Conservation (phyloP, 2,329 filamentous ascomycete species). For the Arthrobotrys megalospora region DNA sequence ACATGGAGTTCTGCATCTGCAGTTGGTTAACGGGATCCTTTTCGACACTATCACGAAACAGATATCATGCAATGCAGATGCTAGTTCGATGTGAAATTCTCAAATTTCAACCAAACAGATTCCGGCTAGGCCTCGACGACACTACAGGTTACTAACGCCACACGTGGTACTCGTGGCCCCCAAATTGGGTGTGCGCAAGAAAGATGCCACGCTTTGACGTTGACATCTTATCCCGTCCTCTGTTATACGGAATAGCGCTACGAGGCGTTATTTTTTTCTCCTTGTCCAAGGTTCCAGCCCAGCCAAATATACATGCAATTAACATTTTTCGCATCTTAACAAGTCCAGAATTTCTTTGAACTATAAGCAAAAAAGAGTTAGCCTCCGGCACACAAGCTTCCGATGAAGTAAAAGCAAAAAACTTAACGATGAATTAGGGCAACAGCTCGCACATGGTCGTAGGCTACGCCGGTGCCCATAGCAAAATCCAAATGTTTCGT, state of each 20-base stretch:
- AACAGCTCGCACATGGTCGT: not conserved
- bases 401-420: slow-evolving; percentile 20
- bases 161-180: slow-evolving; percentile 10
- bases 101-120: slow-evolving; percentile 15
- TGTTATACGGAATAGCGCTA: slow-evolving; percentile 23
- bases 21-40: not conserved
- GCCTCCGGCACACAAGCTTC: slow-evolving; percentile 18
- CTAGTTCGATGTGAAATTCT: slow-evolving; percentile 5
- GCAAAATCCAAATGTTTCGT: slow-evolving; percentile 12
- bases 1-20: not conserved
- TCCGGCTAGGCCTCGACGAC: not conserved
- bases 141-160: slow-evolving; percentile 3
- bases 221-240: slow-evolving; percentile 36
- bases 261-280: slow-evolving; percentile 13
- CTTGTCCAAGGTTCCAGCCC: not conserved
- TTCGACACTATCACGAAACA: slow-evolving; percentile 12
- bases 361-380: slow-evolving; percentile 28
- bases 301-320: not conserved
- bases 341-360: slow-evolving; percentile 14
- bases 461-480: slow-evolving; percentile 40
- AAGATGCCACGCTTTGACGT: slow-evolving; percentile 50
- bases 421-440: slow-evolving; percentile 13
- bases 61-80: slow-evolving; percentile 1
- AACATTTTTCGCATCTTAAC: slow-evolving; percentile 6
- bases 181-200: slow-evolving; percentile 28